A percentile compares a stretch with the other conserved stretches of the same genome.
Evolutionary conservation across 768 basidiomycete genomes (phyloP).

Genomic region (Sarcomyxa edulis): DNA sequence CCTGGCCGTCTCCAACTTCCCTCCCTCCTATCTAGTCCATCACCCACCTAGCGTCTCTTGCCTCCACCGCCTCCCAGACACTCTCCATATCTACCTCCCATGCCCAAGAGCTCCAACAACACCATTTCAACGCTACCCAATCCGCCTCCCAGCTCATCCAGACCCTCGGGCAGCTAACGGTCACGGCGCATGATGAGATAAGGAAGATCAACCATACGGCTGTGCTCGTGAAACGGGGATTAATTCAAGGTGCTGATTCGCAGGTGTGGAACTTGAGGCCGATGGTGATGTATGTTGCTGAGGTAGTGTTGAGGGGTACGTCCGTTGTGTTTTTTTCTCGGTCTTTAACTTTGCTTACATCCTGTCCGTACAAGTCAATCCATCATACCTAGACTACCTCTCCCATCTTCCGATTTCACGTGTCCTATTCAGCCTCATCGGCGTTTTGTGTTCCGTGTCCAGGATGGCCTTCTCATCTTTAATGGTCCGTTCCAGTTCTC

Average conservation of each 20-base stretch:
- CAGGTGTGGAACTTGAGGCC: too few relatives aligned
- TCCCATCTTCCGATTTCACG: conserved; percentile 21
- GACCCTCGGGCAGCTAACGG: conserved; percentile 30
- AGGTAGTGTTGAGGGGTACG: conserved; percentile 8
- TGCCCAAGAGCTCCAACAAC: conserved; percentile 23
- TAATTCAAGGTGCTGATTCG: too few relatives aligned
- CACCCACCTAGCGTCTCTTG: conserved; percentile 15
- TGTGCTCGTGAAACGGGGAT: conserved; percentile 21
- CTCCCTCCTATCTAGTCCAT: conserved; percentile 15
- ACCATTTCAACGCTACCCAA: conserved; percentile 30
- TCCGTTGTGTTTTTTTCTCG: conserved; percentile 3
- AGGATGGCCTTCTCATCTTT: conserved; percentile 30
- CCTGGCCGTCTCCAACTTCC: background rate
- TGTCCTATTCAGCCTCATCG: conserved; percentile 16
- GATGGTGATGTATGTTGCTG: conserved; percentile 6
- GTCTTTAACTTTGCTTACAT: background rate
- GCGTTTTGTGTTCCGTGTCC: conserved; percentile 22
- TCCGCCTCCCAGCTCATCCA: conserved; percentile 30
- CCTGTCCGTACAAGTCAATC: conserved; percentile 20
- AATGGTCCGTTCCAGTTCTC: conserved; percentile 32
- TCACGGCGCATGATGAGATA: conserved; percentile 35
- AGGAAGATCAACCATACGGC: conserved; percentile 43
- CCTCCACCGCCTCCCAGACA: conserved; percentile 23
- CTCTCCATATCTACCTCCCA: conserved; percentile 18
- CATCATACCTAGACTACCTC: conserved; percentile 18